Percentiles rank a stretch among this genome's conserved stretches.
Conservation (phyloP, 2,329 filamentous ascomycete genomes). For the Xylaria arbuscula region DNA sequence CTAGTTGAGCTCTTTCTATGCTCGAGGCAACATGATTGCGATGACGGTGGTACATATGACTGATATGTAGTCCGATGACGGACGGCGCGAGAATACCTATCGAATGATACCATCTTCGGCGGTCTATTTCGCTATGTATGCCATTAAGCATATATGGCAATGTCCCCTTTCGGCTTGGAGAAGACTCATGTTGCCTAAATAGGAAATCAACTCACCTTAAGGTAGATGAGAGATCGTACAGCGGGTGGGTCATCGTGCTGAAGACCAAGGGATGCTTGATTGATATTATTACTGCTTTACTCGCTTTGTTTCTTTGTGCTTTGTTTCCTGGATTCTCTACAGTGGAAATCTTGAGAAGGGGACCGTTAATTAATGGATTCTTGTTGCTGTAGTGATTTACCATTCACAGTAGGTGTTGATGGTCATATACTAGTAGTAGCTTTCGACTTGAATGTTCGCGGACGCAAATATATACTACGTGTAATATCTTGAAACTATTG, state of each 20-base stretch:
- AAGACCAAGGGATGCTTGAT: neutral
- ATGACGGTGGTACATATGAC: constrained; percentile 2
- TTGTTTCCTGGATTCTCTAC: too few species aligned
- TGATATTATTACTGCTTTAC: too few species aligned
- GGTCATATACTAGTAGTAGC: too few species aligned
- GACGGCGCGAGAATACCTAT: neutral
- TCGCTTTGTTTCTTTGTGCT: too few species aligned
- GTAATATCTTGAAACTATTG: too few species aligned
- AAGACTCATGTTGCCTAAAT: neutral
- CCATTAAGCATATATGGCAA: too few species aligned
- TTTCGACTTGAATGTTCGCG: too few species aligned
- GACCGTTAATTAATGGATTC: too few species aligned
- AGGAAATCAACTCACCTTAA: neutral
- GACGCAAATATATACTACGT: too few species aligned
- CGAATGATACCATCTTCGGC: neutral
- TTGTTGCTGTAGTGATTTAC: too few species aligned
- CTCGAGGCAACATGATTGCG: neutral
- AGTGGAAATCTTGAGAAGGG: too few species aligned
- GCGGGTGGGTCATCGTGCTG: neutral
- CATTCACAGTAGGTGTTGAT: too few species aligned
- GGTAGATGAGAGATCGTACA: neutral
- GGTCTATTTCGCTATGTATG: neutral
- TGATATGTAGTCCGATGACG: constrained; percentile 24
- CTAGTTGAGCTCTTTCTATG: neutral
- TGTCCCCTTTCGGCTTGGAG: neutral